These are phyloP conservation scores for Penicillium robsamsonii DNA, from an alignment of 495 filamentous ascomycete genomes.

Conservation along the genomic window DNA sequence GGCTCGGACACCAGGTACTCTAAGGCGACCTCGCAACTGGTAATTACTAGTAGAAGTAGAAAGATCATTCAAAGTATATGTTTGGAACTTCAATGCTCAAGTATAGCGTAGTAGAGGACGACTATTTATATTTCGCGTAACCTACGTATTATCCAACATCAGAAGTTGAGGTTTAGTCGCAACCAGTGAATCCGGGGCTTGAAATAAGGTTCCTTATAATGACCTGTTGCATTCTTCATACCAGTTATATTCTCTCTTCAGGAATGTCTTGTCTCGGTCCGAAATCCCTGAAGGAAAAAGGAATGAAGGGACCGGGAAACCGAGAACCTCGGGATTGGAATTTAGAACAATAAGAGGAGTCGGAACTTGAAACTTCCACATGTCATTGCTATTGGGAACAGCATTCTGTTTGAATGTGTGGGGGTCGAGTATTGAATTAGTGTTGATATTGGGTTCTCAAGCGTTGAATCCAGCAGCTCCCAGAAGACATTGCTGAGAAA, in stretches of 20 bases:
- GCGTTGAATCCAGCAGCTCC: background rate
- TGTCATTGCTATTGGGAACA: background rate
- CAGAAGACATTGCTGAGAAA: too few relatives aligned
- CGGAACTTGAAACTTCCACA: background rate
- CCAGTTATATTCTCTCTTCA: background rate
- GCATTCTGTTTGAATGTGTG: background rate
- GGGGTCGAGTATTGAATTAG: background rate
- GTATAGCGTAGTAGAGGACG: too few relatives aligned
- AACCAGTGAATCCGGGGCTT: too few relatives aligned
- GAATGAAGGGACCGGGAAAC: constrained; percentile 9
- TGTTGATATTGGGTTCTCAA: background rate
- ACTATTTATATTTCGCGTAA: too few relatives aligned
- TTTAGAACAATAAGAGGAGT: background rate
- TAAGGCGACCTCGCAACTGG: background rate
- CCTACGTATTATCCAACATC: too few relatives aligned
- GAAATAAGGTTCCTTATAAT: too few relatives aligned
- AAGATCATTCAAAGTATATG: too few relatives aligned
- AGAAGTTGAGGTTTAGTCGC: too few relatives aligned
- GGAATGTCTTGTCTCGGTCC: background rate
- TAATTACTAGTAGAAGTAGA: too few relatives aligned
- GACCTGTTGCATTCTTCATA: too few relatives aligned
- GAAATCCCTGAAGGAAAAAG: background rate
- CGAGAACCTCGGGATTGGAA: background rate
- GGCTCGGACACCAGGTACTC: background rate
- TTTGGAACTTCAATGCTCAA: too few relatives aligned